Conservation (phyloP, 2,329 filamentous ascomycete species). For the Xylariaceae sp. region DNA sequence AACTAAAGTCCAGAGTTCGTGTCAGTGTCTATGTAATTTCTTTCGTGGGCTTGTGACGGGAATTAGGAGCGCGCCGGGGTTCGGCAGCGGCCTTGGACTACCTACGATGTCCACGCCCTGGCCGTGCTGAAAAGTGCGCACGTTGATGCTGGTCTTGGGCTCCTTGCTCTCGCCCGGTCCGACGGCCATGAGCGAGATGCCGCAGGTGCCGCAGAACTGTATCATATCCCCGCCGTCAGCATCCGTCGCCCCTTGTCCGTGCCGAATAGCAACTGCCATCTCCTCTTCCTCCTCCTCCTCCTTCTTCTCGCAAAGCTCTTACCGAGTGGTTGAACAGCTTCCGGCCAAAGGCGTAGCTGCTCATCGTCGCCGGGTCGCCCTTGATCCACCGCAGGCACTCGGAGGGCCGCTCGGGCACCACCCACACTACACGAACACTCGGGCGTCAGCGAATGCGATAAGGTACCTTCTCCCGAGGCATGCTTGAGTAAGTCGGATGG, state of each 20-base stretch:
- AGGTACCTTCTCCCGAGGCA: too few relatives aligned
- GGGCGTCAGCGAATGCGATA: too few relatives aligned
- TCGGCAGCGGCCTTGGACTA: too few relatives aligned
- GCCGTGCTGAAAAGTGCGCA: conserved; percentile 32
- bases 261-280: conserved; percentile 1
- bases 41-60: too few relatives aligned
- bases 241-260: too few relatives aligned
- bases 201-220: conserved; percentile 48
- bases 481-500: too few relatives aligned
- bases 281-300: conserved; percentile 12
- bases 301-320: too few relatives aligned
- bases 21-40: too few relatives aligned
- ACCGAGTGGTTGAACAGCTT: conserved; percentile 31
- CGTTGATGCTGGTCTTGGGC: conserved; percentile 34
- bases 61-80: too few relatives aligned
- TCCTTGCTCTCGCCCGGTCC: conserved; percentile 19
- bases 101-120: conserved; percentile 35
- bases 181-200: conserved; percentile 31
- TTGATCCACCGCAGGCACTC: not conserved
- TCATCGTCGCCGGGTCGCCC: not conserved
- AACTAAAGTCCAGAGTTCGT: too few relatives aligned
- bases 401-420: not conserved
- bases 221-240: too few relatives aligned
- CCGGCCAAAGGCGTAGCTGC: conserved; percentile 16
- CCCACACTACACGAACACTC: too few relatives aligned